These are phyloP conservation scores for Wallacemonas sp. DNA, from an alignment of 208 protist species.

Conservation along the genomic window DNA sequence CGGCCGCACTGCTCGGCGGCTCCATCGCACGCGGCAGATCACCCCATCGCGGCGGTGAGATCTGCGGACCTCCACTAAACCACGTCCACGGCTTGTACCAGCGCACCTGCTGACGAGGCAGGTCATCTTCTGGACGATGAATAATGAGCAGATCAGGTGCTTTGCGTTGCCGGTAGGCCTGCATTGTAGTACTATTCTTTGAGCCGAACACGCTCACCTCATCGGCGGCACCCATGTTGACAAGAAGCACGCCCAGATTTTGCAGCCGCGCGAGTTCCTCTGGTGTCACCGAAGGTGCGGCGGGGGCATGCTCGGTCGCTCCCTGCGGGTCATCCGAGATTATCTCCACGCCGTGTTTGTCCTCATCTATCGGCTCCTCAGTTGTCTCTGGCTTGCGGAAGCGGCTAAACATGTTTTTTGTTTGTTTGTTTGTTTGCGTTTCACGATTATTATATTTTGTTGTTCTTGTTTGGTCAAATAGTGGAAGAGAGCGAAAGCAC, in stretches of 20 bases:
- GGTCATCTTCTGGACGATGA: constrained; percentile 50
- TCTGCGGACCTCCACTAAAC: constrained; percentile 44
- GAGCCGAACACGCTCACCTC: constrained; percentile 59
- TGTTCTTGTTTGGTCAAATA: constrained; percentile 9
- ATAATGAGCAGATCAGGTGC: constrained; percentile 63
- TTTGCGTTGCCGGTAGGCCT: constrained; percentile 17
- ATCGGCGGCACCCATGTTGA: constrained; percentile 49
- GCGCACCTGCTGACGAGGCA: constrained; percentile 28
- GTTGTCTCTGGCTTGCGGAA: not conserved
- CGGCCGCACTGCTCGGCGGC: too few relatives aligned
- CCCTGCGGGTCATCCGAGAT: not conserved
- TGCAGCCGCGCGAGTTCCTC: constrained; percentile 43
- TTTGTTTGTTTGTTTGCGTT: constrained; percentile 1
- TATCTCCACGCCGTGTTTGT: not conserved
- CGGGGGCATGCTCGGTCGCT: not conserved
- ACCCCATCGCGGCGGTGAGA: constrained; percentile 42
- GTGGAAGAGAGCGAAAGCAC: constrained; percentile 10
- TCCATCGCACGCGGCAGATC: not conserved
- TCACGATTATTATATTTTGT: not conserved
- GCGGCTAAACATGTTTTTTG: not conserved
- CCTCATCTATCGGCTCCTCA: not conserved
- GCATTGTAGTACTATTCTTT: constrained; percentile 30
- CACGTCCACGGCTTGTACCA: constrained; percentile 83
- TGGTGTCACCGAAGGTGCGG: not conserved
- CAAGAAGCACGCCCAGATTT: constrained; percentile 65